Conservation (phyloP, 805 yeast genomes). For the Saturnispora zaruensis region DNA sequence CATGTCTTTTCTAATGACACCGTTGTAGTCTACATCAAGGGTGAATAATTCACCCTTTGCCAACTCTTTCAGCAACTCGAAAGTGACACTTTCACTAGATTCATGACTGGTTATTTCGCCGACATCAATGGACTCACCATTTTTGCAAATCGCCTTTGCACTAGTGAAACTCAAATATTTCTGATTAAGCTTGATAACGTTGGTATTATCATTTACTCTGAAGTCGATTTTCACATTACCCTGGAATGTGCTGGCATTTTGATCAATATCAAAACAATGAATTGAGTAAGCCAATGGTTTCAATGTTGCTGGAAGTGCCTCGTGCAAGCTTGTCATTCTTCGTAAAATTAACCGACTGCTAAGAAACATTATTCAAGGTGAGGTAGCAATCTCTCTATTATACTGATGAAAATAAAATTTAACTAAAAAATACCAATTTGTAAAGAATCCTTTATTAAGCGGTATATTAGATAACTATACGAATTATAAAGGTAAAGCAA, state of each 20-base stretch:
- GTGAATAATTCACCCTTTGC: slow-evolving; percentile 24
- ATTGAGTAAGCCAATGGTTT: slow-evolving; percentile 70
- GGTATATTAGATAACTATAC: background rate
- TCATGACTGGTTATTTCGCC: slow-evolving; percentile 20
- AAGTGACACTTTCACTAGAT: slow-evolving; percentile 52
- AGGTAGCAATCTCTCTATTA: background rate
- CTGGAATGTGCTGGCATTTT: slow-evolving; percentile 34
- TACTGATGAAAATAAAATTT: background rate
- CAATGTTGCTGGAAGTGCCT: slow-evolving; percentile 36
- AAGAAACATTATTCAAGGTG: background rate
- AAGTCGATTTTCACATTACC: slow-evolving; percentile 44
- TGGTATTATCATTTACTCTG: slow-evolving; percentile 34
- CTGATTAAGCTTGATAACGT: slow-evolving; percentile 40
- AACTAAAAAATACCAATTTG: background rate
- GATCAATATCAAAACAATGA: slow-evolving; percentile 50
- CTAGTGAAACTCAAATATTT: slow-evolving; percentile 32
- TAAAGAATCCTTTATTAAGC: background rate
- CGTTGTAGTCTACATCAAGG: slow-evolving; percentile 32
- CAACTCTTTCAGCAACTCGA: slow-evolving; percentile 38
- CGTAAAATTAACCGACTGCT: background rate
- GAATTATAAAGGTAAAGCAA: background rate
- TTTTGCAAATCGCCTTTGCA: slow-evolving; percentile 16
- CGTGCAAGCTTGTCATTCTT: slow-evolving; percentile 38
- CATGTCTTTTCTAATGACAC: slow-evolving; percentile 45
- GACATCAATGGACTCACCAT: slow-evolving; percentile 21